A percentile compares a stretch with the other conserved stretches of the same genome.
These are phyloP conservation scores for Claviceps arundinis DNA, from an alignment of 2,329 filamentous ascomycete species.

Conservation along the genomic window DNA sequence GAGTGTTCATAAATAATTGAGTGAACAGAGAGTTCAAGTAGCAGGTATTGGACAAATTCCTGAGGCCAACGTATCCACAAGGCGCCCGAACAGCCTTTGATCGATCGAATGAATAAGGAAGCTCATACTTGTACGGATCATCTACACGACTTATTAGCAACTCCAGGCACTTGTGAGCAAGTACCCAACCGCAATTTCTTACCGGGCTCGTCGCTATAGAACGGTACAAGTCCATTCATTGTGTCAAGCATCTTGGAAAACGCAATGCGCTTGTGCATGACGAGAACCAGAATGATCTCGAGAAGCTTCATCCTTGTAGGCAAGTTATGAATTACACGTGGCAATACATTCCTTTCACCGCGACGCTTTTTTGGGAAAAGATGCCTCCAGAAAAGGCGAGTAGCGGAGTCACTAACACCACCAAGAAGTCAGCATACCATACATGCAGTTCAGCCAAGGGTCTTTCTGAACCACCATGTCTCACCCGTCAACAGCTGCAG, in stretches of 20 bases:
- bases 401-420: slow-evolving; percentile 14
- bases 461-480: neutral
- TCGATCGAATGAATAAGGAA: slow-evolving; percentile 50
- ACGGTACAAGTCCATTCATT: slow-evolving; percentile 22
- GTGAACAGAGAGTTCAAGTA: slow-evolving; percentile 92
- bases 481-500: slow-evolving; percentile 15
- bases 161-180: neutral
- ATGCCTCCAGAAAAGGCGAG: slow-evolving; percentile 46
- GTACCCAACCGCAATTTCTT: slow-evolving; percentile 6
- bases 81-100: slow-evolving; percentile 55
- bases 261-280: slow-evolving; percentile 35
- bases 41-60: slow-evolving; percentile 89
- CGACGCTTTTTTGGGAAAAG: slow-evolving; percentile 40
- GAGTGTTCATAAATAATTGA: slow-evolving; percentile 89
- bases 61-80: slow-evolving; percentile 78
- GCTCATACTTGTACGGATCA: slow-evolving; percentile 47
- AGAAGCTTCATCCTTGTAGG: slow-evolving; percentile 46
- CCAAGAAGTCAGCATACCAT: slow-evolving; percentile 4
- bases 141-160: slow-evolving; percentile 10
- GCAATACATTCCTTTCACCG: slow-evolving; percentile 15
- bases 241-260: slow-evolving; percentile 36
- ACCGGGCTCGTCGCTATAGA: slow-evolving; percentile 27
- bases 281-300: slow-evolving; percentile 43
- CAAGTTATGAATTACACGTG: slow-evolving; percentile 34
- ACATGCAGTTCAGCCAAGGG: neutral